Base-by-base conservation (phyloP, 2,329 filamentous ascomycete genomes). In the Exophiala sideris region DNA sequence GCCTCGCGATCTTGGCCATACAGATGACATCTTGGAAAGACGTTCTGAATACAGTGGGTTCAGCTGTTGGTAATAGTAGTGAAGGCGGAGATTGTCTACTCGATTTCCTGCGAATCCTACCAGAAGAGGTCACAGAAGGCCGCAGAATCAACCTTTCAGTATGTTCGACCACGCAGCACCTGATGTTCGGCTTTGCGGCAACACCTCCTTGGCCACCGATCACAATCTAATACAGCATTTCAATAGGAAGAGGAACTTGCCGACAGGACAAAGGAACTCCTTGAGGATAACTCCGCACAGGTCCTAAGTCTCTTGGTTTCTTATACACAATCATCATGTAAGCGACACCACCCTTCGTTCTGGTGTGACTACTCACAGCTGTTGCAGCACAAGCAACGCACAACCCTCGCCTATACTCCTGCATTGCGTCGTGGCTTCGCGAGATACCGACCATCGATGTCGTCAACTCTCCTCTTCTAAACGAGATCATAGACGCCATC, bases 61-160 rank as follows among this genome's bases (percentile, higher is more conserved):
- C 85, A 52, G 82, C 88, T 40, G 82, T 97, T 52, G 87, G 74
- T 52, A 70, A 65, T 61, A 61, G 88, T 62, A 83, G 82, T 69
- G 87, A 88, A 67, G 83, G 87, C 57, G 84, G 94, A 66, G 84
- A 91, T 62, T 94, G 88, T 71, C 88, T 97, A 66, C 80, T 99
- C 68, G 94, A 99, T 73, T 99, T 99, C 73, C 80, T 99, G 62
- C 91, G 90, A 72, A 91, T 99, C 66, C 85, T 99, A 62, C 94
- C 94, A 52, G 94, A 99, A 79, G 94, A 99, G 81, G 94, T 99
- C 69, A 97, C 89, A 65, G 92, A 99, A 81, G 94, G 94, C 76
- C 90, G 94, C 76, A 99, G 97, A 79, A 96, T 99, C 81, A 96
- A 91, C 81, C 82, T 99, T 76, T 91, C 90, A 84, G 91, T 96